These are phyloP conservation scores for Kwoniella bestiolae DNA, from an alignment of 768 basidiomycete species.

Conservation along the genomic window DNA sequence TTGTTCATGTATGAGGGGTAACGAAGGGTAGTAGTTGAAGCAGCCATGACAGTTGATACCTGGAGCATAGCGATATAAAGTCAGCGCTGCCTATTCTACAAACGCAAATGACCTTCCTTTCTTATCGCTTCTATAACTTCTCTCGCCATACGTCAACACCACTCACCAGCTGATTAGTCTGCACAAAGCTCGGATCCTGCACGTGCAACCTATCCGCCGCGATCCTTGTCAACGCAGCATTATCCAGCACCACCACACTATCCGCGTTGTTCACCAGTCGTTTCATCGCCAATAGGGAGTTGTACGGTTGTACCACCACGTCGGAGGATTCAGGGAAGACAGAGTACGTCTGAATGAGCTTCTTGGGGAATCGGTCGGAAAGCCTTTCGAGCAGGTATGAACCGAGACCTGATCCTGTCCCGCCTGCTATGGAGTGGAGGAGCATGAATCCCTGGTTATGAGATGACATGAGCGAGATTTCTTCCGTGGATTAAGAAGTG, in stretches of 20 bases:
- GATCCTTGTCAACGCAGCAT: slow-evolving; percentile 88
- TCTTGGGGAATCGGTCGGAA: slow-evolving; percentile 98
- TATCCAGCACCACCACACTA: slow-evolving; percentile 95
- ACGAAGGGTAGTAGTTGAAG: slow-evolving; percentile 92
- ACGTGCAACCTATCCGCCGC: slow-evolving; percentile 88
- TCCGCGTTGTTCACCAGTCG: slow-evolving; percentile 95
- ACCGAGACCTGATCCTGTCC: slow-evolving; percentile 95
- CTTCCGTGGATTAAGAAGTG: not conserved
- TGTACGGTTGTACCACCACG: slow-evolving; percentile 98
- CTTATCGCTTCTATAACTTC: too few relatives aligned
- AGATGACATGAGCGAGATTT: too few relatives aligned
- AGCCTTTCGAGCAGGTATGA: slow-evolving; percentile 96
- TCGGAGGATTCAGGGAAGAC: slow-evolving; percentile 93
- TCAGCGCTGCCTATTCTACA: not conserved
- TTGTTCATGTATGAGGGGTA: slow-evolving; percentile 99
- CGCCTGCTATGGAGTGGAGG: slow-evolving; percentile 98
- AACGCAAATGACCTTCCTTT: too few relatives aligned
- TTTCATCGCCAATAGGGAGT: slow-evolving; percentile 89
- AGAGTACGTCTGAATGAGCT: slow-evolving; percentile 97
- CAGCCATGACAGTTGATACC: slow-evolving; percentile 97
- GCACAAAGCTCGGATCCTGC: slow-evolving; percentile 63
- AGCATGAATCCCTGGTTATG: slow-evolving; percentile 90
- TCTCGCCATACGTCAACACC: too few relatives aligned
- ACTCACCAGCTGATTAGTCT: slow-evolving; percentile 58
- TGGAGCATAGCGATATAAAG: slow-evolving; percentile 54